Evolutionary conservation across 371 early-diverging fungal species (phyloP).

Genomic region (Mortierella sp.): DNA sequence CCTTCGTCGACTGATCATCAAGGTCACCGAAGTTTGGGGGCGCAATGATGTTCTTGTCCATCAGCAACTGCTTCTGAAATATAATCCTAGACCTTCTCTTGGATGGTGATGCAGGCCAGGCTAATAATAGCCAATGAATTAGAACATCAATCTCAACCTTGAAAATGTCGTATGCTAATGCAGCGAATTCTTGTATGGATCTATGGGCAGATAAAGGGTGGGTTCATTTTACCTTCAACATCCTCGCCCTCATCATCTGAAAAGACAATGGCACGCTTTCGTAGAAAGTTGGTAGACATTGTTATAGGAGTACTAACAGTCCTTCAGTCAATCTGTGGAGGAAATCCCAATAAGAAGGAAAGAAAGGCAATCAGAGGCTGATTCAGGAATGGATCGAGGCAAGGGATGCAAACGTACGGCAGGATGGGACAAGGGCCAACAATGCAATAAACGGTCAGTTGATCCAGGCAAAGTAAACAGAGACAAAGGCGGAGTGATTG

Average conservation of each 20-base stretch:
- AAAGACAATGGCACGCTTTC: conserved; percentile 35
- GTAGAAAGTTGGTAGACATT: conserved; percentile 27
- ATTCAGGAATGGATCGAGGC: background rate
- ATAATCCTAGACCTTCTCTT: conserved; percentile 23
- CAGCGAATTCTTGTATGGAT: background rate
- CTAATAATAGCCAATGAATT: background rate
- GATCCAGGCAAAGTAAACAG: conserved; percentile 1
- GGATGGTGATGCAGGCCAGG: conserved; percentile 25
- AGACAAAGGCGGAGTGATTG: background rate
- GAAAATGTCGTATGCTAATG: background rate
- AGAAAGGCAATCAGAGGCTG: background rate
- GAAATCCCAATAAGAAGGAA: background rate
- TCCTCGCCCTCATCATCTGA: conserved; percentile 30
- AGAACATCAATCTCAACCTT: background rate
- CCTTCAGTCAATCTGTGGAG: background rate
- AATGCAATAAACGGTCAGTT: conserved; percentile 5
- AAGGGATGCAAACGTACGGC: background rate
- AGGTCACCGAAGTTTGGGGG: conserved; percentile 18
- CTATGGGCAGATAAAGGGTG: background rate
- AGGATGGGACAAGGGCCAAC: background rate
- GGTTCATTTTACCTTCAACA: conserved; percentile 8
- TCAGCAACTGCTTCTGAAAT: conserved; percentile 8
- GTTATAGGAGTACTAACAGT: background rate
- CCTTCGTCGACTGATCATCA: background rate
- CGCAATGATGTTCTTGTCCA: conserved; percentile 5